Conservation (phyloP, 345 rosid species). For the Fremontodendron californicum region DNA sequence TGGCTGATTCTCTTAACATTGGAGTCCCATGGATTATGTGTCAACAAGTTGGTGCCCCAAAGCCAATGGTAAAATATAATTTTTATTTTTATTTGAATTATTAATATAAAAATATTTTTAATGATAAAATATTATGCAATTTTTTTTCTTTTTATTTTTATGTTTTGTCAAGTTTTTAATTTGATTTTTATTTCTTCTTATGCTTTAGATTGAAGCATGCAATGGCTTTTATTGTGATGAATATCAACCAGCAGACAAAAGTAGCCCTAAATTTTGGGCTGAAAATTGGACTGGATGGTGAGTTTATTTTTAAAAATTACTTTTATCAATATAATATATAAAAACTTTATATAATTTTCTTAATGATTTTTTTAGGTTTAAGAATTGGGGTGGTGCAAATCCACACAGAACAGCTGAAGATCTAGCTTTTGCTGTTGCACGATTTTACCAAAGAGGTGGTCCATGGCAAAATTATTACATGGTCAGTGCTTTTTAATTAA, state of each 20-base stretch:
- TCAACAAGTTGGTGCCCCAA: slow-evolving; percentile 44
- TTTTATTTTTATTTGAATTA: neutral
- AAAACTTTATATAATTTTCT: neutral
- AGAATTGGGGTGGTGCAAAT: slow-evolving; percentile 49
- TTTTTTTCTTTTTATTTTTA: too few species aligned
- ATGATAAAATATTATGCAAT: too few species aligned
- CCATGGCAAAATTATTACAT: slow-evolving; percentile 58
- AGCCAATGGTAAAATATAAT: slow-evolving; percentile 27
- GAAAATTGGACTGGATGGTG: slow-evolving; percentile 77
- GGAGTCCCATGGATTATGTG: slow-evolving; percentile 65
- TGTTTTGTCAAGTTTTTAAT: too few species aligned
- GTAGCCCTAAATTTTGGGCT: slow-evolving; percentile 59
- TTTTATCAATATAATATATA: neutral
- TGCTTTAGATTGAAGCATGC: slow-evolving; percentile 45
- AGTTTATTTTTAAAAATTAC: neutral
- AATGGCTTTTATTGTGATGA: slow-evolving; percentile 56
- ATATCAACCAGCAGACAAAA: slow-evolving; percentile 29
- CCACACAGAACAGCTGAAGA: slow-evolving; percentile 62
- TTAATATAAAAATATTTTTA: neutral
- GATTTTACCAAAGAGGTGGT: slow-evolving; percentile 56
- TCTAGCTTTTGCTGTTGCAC: slow-evolving; percentile 53
- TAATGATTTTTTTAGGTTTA: slow-evolving; percentile 32
- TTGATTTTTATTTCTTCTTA: neutral
- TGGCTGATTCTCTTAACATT: slow-evolving; percentile 35
- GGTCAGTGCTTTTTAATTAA: slow-evolving; percentile 28